A percentile compares a stretch with the other conserved stretches of the same genome.
These are phyloP conservation scores for Murraya paniculata DNA, from an alignment of 345 rosid species.

Conservation along the genomic window DNA sequence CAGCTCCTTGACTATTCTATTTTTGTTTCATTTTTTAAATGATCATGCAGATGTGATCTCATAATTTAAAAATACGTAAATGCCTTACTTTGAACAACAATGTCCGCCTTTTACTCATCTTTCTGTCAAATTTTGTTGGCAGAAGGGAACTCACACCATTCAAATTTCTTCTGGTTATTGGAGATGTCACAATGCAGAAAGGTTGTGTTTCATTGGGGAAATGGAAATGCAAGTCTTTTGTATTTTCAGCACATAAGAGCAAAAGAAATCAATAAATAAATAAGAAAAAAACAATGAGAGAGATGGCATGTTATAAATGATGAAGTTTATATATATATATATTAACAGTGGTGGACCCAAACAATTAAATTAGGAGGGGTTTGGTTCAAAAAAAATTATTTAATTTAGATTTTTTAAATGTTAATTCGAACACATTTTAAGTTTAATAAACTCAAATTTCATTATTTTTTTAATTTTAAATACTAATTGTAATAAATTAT, in stretches of 20 bases:
- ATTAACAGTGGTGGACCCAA: no score
- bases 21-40: not conserved
- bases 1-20: not conserved
- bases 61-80: not conserved
- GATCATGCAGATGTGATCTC: not conserved
- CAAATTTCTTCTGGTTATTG: not conserved
- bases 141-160: not conserved
- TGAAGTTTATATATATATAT: no score
- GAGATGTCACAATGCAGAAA: not conserved
- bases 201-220: no score
- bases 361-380: no score
- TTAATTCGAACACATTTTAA: no score
- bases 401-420: no score
- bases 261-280: not conserved
- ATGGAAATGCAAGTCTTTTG: no score
- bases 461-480: no score
- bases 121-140: not conserved
- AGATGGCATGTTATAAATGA: not conserved
- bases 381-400: no score
- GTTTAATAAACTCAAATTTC: no score
- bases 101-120: not conserved
- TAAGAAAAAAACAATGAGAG: not conserved
- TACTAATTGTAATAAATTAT: no score
- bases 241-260: not conserved
- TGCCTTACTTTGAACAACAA: not conserved